A percentile compares a stretch with the other conserved stretches of the same genome.
Evolutionary conservation across 495 filamentous ascomycete genomes (phyloP).

Genomic region (Saxophila tyrrhenica): DNA sequence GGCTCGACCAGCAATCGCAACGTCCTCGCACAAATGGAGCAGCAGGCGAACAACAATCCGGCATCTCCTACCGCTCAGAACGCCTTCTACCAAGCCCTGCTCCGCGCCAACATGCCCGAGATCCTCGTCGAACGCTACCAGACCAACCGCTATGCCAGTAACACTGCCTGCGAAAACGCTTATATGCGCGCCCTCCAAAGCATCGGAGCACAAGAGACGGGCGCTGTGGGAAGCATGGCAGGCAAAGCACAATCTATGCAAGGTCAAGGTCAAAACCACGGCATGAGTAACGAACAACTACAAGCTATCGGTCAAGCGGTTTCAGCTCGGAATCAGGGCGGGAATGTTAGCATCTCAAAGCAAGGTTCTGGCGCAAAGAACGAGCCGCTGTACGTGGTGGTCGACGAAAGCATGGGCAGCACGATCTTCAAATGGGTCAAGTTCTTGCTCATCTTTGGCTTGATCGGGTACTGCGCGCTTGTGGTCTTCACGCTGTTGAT

Average conservation of each 20-base stretch:
- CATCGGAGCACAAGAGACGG: conserved; percentile 44
- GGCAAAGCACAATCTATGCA: neutral
- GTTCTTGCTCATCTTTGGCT: conserved; percentile 64
- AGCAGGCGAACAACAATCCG: conserved; percentile 83
- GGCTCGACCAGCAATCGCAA: conserved; percentile 47
- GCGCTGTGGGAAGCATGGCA: conserved; percentile 2
- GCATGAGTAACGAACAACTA: conserved; percentile 45
- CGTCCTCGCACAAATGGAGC: conserved; percentile 61
- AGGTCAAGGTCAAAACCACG: conserved; percentile 8
- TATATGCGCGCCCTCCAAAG: conserved; percentile 65
- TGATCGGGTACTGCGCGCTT: conserved; percentile 62
- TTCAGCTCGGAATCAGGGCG: conserved; percentile 59
- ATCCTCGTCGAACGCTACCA: conserved; percentile 85
- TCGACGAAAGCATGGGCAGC: conserved; percentile 77
- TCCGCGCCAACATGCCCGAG: conserved; percentile 81
- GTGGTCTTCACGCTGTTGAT: conserved; percentile 66
- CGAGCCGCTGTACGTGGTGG: conserved; percentile 80
- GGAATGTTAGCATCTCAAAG: conserved; percentile 47
- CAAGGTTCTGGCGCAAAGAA: conserved; percentile 59
- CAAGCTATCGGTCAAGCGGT: conserved; percentile 83
- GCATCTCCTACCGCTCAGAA: conserved; percentile 76
- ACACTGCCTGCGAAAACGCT: conserved; percentile 55
- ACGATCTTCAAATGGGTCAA: conserved; percentile 82
- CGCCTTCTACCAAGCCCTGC: conserved; percentile 83
- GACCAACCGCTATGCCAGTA: conserved; percentile 71